Base-by-base conservation (phyloP, 495 filamentous ascomycete species). In the Zalerion maritima region DNA sequence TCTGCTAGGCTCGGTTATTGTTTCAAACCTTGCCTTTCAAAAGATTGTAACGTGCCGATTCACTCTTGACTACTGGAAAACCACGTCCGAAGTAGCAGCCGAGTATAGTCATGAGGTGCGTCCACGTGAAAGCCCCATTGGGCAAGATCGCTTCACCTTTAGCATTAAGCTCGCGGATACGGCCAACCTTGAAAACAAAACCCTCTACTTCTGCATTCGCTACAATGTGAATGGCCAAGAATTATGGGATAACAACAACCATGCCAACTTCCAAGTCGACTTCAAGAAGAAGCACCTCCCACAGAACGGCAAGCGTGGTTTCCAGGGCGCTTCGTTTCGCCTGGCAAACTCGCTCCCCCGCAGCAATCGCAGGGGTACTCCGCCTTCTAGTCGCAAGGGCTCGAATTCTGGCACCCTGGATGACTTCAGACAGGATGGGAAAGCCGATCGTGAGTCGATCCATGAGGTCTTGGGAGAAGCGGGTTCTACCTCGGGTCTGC, bases 1-100 rank as follows among this genome's bases (percentile, higher is more conserved):
- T 12, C 53, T 97, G 40, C 60, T 93, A 33, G 91, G 89, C 8
- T 73, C 70, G 11, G 68, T 91, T 14, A 81, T 75, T 12, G 84
- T 87, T 29, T 75, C 79, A 41, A 97, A 97, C 49, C 53, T 96
- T 12, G 71, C 84, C 1, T 97, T 89, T 57, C 74, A 92, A 24
- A 97, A 97, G 49, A 48, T 58, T 6, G 86, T 97, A 21, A 71
- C 78, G 13, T 84, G 82, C 49, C 72, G 89, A 16, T 97, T 97
- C 47, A 96, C 91, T 1, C 69, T 96, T 32, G 89, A 97, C 52
- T 85, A 86, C 48, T 97, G 89, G 89, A 91, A 87, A 58, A 97
- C 89, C 0, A 86, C 85, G 2, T 97, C 89, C 1, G 89, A 97
- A 48, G 78, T 97, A 3, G 64, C 68, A 22, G 91, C 84, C 6